Evolutionary conservation across 495 filamentous ascomycete genomes (phyloP).

Genomic region (Penicillium paradoxum): DNA sequence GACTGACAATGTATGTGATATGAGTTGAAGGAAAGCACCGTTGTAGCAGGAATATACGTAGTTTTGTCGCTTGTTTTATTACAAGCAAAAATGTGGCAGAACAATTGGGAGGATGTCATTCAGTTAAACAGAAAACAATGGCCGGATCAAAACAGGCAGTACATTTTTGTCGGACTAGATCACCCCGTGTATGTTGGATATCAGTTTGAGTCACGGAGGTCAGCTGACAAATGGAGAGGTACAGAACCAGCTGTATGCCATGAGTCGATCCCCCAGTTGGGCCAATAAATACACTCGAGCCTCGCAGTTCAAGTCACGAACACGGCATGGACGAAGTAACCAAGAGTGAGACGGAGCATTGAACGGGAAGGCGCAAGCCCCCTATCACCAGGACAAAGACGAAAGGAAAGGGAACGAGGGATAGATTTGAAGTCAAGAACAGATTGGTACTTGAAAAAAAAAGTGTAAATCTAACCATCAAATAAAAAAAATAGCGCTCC

Average conservation of each 20-base stretch:
- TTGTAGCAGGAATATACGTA: background rate
- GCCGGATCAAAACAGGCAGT: background rate
- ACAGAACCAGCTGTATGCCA: constrained; percentile 4
- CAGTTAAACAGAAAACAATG: background rate
- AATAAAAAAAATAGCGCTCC: constrained; percentile 9
- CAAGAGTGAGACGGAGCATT: background rate
- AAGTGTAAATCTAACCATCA: constrained; percentile 4
- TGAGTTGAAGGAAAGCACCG: too few species aligned
- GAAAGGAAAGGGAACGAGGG: constrained; percentile 9
- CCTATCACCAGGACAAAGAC: background rate
- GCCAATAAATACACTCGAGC: background rate
- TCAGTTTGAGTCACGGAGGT: background rate
- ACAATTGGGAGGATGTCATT: background rate
- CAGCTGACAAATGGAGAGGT: background rate
- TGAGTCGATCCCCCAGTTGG: background rate
- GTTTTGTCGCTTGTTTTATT: too few species aligned
- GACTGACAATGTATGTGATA: too few species aligned
- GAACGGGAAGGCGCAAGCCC: background rate
- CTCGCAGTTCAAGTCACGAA: background rate
- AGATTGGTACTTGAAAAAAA: constrained; percentile 3
- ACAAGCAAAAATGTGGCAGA: background rate
- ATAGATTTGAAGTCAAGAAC: constrained; percentile 5
- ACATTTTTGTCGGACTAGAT: background rate
- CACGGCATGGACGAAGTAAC: background rate
- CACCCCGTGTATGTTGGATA: background rate